These are phyloP conservation scores for Neonectria faginata DNA, from an alignment of 2,329 filamentous ascomycete genomes.

Conservation along the genomic window DNA sequence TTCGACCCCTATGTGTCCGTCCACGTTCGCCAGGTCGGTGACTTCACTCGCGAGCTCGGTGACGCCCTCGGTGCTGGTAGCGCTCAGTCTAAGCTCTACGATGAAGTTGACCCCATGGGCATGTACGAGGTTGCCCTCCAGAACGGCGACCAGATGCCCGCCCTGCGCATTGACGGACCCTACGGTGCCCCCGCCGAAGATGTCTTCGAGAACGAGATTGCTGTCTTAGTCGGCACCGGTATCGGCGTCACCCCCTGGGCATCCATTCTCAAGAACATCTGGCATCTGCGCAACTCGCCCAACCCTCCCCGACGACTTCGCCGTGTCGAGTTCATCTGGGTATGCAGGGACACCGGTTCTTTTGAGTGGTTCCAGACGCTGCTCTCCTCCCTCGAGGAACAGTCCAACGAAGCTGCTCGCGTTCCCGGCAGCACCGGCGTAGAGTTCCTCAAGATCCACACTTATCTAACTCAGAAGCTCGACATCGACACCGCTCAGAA, in stretches of 20 bases:
- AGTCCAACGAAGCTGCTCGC: slow-evolving; percentile 77
- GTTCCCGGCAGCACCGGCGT: slow-evolving; percentile 74
- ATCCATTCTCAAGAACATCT: slow-evolving; percentile 94
- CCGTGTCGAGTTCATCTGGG: slow-evolving; percentile 98
- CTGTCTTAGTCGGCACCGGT: slow-evolving; percentile 85
- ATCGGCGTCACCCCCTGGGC: slow-evolving; percentile 92
- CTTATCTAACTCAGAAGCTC: slow-evolving; percentile 93
- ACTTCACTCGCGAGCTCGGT: slow-evolving; percentile 94
- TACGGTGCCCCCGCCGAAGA: slow-evolving; percentile 98
- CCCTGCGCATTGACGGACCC: slow-evolving; percentile 89
- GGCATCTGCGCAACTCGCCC: slow-evolving; percentile 90
- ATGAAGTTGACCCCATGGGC: slow-evolving; percentile 89
- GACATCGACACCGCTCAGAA: slow-evolving; percentile 95
- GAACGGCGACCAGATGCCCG: slow-evolving; percentile 93
- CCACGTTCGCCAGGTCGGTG: slow-evolving; percentile 95
- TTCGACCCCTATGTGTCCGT: slow-evolving; percentile 95
- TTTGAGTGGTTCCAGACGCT: slow-evolving; percentile 99
- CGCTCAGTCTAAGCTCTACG: slow-evolving; percentile 89
- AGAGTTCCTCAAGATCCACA: slow-evolving; percentile 97
- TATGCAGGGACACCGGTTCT: slow-evolving; percentile 93
- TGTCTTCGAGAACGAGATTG: slow-evolving; percentile 93
- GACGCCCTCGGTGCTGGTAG: slow-evolving; percentile 92
- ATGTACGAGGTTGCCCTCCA: slow-evolving; percentile 98
- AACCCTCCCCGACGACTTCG: slow-evolving; percentile 91
- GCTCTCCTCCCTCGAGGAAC: slow-evolving; percentile 88